Evolutionary conservation across 495 filamentous ascomycete species (phyloP).

Genomic region (Stereocaulon alpinum): DNA sequence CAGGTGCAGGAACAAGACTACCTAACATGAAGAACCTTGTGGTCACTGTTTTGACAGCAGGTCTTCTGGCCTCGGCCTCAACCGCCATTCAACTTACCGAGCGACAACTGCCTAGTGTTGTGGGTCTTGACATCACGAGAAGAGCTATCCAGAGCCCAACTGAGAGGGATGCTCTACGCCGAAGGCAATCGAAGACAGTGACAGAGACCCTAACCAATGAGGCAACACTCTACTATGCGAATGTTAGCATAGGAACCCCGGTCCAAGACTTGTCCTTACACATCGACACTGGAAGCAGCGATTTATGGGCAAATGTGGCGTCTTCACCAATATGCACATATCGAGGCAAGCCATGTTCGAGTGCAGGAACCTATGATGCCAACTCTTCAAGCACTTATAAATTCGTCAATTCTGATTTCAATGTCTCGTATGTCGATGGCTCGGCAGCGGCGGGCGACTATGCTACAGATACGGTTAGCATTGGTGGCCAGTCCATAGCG

Average conservation of each 20-base stretch:
- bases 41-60: constrained; percentile 8
- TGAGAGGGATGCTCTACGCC: constrained; percentile 25
- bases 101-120: constrained; percentile 25
- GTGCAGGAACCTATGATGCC: constrained; percentile 58
- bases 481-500: constrained; percentile 52
- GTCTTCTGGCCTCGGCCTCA: constrained; percentile 1
- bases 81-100: constrained; percentile 1
- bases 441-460: constrained; percentile 76
- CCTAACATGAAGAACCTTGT: neutral
- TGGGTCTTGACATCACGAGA: constrained; percentile 33
- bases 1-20: neutral
- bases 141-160: constrained; percentile 29
- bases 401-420: constrained; percentile 69
- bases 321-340: constrained; percentile 14
- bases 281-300: constrained; percentile 78
- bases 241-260: constrained; percentile 64
- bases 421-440: constrained; percentile 86
- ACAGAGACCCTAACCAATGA: constrained; percentile 31
- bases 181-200: constrained; percentile 27
- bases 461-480: constrained; percentile 61
- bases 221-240: constrained; percentile 48
- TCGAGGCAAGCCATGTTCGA: constrained; percentile 37
- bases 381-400: constrained; percentile 72
- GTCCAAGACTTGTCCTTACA: constrained; percentile 52
- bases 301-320: constrained; percentile 52